phyloP scores from a whole-genome alignment of 345 rosid species.

The Gossypium australe region DNA sequence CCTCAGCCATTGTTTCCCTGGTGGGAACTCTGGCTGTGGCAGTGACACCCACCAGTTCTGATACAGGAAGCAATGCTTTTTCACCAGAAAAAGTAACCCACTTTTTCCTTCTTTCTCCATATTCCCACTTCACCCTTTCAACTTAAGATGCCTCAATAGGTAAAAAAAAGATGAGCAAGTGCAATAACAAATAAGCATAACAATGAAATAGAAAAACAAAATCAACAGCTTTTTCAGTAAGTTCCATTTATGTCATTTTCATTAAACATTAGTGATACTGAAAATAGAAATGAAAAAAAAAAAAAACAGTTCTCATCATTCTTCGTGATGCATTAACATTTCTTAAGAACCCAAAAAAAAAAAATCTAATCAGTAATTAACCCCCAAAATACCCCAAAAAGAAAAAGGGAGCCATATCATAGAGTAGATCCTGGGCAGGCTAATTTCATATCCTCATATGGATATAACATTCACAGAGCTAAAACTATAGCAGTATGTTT shows the following conservation, averaged over 20 bases:
- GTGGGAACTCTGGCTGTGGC: neutral
- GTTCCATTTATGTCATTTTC: neutral
- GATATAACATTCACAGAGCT: constrained; percentile 13
- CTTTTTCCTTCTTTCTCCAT: neutral
- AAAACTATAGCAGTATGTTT: neutral
- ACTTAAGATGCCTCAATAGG: neutral
- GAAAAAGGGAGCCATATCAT: constrained; percentile 14
- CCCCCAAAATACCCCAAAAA: neutral
- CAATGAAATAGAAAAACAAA: neutral
- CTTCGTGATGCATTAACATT: neutral
- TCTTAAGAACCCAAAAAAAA: neutral
- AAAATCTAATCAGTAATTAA: neutral
- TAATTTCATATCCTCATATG: constrained; percentile 10
- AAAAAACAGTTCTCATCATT: neutral
- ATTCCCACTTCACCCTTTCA: neutral
- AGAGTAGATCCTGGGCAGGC: constrained; percentile 4
- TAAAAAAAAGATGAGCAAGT: neutral
- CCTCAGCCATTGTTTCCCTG: neutral
- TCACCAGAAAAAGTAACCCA: neutral
- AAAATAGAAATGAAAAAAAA: neutral
- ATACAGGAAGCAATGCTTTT: neutral
- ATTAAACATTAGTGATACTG: neutral
- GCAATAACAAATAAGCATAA: neutral
- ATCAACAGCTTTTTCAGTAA: neutral
- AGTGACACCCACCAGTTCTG: neutral